A percentile compares a stretch with the other conserved stretches of the same genome.
Conservation (phyloP, 805 yeast species). For the Millerozyma acaciae region DNA sequence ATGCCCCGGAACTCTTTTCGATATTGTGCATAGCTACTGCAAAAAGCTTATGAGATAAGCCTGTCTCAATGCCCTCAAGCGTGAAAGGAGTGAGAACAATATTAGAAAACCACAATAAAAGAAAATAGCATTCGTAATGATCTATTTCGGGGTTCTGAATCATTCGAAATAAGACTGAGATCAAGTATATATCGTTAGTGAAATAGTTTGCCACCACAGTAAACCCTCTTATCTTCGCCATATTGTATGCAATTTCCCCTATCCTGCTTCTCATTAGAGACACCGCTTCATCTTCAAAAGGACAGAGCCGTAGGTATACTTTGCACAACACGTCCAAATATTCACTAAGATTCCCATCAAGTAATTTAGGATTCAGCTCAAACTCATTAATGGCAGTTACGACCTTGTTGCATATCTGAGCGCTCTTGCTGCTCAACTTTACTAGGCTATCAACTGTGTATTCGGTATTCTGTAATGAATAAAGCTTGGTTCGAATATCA, state of each 20-base stretch:
- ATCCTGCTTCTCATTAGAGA: slow-evolving; percentile 7
- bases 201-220: slow-evolving; percentile 59
- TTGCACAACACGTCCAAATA: slow-evolving; percentile 28
- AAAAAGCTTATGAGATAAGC: slow-evolving; percentile 34
- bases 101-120: slow-evolving; percentile 69
- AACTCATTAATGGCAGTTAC: slow-evolving; percentile 41
- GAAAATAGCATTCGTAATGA: slow-evolving; percentile 30
- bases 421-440: no score
- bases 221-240: slow-evolving; percentile 64
- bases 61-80: slow-evolving; percentile 34
- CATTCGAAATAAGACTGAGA: slow-evolving; percentile 30
- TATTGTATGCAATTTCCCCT: slow-evolving; percentile 47
- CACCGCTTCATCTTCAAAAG: not conserved
- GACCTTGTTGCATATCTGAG: slow-evolving; percentile 12
- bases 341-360: slow-evolving; percentile 38
- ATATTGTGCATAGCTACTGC: slow-evolving; percentile 29
- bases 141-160: slow-evolving; percentile 5
- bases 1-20: slow-evolving; percentile 35
- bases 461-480: no score
- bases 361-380: slow-evolving; percentile 50
- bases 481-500: no score
- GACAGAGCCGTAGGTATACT: slow-evolving; percentile 17
- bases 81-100: slow-evolving; percentile 73
- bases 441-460: no score
- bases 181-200: slow-evolving; percentile 52